phyloP scores from a whole-genome alignment of 2,329 filamentous ascomycete species.

The Ophiostoma ips region DNA sequence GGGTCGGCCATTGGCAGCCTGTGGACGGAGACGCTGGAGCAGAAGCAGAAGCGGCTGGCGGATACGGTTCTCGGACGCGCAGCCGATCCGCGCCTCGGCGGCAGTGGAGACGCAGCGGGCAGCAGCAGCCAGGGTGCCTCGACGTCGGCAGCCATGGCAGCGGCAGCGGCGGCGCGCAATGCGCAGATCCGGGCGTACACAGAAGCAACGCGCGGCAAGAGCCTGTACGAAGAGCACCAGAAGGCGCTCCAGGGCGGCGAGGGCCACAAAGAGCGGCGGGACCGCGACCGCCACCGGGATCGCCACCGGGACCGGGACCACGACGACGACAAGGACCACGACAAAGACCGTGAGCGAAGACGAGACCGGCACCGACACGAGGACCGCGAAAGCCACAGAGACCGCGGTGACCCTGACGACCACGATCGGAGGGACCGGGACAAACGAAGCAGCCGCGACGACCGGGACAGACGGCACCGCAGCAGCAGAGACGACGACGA shows the following conservation, averaged over 20 bases:
- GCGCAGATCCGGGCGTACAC: constrained; percentile 34
- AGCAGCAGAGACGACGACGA: not conserved
- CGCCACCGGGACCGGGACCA: not conserved
- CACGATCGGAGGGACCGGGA: not conserved
- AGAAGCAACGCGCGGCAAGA: constrained; percentile 41
- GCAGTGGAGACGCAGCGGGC: constrained; percentile 29
- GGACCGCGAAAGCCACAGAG: not conserved
- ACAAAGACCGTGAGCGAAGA: not conserved
- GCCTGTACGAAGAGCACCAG: constrained; percentile 46
- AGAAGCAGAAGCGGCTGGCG: constrained; percentile 68
- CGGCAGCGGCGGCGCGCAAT: constrained; percentile 44
- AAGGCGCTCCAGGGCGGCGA: constrained; percentile 20
- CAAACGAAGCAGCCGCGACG: not conserved
- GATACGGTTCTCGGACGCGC: constrained; percentile 69
- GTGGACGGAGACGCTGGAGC: constrained; percentile 85
- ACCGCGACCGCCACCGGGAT: not conserved
- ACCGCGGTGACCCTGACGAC: not conserved
- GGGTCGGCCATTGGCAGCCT: constrained; percentile 44
- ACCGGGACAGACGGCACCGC: not conserved
- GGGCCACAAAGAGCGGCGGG: constrained; percentile 1
- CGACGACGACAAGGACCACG: not conserved
- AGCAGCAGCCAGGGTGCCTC: constrained; percentile 14
- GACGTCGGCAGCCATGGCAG: constrained; percentile 23
- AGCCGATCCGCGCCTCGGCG: constrained; percentile 26
- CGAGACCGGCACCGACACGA: not conserved